Evolutionary conservation across 140 eudicot genomes (phyloP).

Genomic region (Erigeron philadelphicus): DNA sequence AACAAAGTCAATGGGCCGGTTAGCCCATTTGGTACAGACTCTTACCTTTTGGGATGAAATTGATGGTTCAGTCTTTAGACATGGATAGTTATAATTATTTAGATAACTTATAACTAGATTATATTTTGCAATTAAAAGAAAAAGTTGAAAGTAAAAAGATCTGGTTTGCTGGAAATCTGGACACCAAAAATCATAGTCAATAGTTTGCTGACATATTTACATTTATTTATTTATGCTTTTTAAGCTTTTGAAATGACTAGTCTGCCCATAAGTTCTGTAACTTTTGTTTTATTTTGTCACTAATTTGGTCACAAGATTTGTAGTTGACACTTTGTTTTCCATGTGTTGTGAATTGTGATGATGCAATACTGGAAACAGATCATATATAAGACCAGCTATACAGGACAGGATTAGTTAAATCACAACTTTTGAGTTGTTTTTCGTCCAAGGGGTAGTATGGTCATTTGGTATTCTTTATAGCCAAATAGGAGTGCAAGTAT

Average conservation of each 20-base stretch:
- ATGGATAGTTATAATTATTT: too few species aligned
- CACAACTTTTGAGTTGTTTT: neutral
- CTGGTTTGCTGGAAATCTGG: constrained; percentile 19
- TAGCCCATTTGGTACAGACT: too few species aligned
- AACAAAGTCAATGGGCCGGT: too few species aligned
- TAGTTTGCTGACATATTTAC: constrained; percentile 18
- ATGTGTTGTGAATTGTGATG: neutral
- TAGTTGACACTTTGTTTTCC: neutral
- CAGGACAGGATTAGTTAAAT: neutral
- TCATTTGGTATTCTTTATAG: constrained; percentile 9
- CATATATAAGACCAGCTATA: neutral
- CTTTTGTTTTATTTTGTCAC: neutral
- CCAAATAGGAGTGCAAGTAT: constrained; percentile 19
- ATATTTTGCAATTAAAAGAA: too few species aligned
- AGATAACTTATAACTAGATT: too few species aligned
- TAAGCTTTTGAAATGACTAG: constrained; percentile 26
- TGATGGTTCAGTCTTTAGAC: too few species aligned
- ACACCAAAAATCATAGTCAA: constrained; percentile 3
- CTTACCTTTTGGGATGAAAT: too few species aligned
- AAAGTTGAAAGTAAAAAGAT: neutral
- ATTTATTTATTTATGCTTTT: constrained; percentile 1
- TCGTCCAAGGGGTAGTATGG: constrained; percentile 19
- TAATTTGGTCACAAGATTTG: neutral
- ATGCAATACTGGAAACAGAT: neutral
- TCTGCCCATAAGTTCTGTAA: constrained; percentile 15